Conservation (phyloP, 805 yeast genomes). For the Priceomyces haplophilus region DNA sequence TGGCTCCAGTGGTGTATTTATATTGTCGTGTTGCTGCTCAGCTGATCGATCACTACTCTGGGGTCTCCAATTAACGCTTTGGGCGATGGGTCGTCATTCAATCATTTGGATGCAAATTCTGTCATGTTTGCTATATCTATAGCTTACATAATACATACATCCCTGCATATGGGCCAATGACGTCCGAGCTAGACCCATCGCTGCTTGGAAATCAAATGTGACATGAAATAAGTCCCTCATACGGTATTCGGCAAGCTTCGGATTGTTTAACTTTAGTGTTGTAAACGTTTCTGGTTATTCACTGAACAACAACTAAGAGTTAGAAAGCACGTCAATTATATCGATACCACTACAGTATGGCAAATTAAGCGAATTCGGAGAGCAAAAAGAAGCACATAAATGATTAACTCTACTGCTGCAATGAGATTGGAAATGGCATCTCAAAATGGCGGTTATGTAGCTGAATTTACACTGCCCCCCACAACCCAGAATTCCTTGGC, state of each 20-base stretch:
- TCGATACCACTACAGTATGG: too few species aligned
- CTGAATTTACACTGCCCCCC: not conserved
- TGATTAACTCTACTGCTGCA: not conserved
- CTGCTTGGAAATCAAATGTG: not conserved
- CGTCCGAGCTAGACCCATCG: not conserved
- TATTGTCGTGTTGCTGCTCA: too few species aligned
- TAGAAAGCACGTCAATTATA: too few species aligned
- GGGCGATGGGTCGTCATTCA: conserved; percentile 1
- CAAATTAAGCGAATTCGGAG: not conserved
- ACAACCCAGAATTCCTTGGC: not conserved
- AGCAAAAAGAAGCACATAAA: not conserved
- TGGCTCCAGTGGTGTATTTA: not conserved
- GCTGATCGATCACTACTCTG: not conserved
- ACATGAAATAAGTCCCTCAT: too few species aligned
- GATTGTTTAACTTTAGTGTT: too few species aligned
- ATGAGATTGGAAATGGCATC: not conserved
- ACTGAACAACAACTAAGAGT: too few species aligned
- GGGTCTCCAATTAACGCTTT: not conserved
- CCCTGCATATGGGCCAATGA: not conserved
- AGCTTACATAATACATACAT: not conserved
- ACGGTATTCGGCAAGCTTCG: too few species aligned
- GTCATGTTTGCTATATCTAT: not conserved
- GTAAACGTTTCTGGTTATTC: too few species aligned
- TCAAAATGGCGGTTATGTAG: not conserved
- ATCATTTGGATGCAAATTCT: conserved; percentile 1